Conservation (phyloP, 306 rosid genomes). For the Oxytropis ochrocephala region DNA sequence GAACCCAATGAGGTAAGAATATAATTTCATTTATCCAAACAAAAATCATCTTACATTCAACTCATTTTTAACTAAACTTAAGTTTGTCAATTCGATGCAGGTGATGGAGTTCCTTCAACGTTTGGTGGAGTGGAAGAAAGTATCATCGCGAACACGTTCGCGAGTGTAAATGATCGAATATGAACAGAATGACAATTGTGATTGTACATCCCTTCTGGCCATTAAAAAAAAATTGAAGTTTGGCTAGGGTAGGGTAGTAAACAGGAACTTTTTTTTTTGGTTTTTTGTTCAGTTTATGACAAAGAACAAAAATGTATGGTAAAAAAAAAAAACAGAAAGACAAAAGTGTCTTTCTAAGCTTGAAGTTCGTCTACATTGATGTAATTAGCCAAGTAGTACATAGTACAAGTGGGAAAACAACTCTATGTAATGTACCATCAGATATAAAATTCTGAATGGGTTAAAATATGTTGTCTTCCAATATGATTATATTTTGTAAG, state of each 20-base stretch:
- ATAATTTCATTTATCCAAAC: too few species aligned
- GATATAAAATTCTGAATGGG: slow-evolving; percentile 17
- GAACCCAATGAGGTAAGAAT: slow-evolving; percentile 88
- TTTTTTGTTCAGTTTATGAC: slow-evolving; percentile 23
- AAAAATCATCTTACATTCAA: too few species aligned
- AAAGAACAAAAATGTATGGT: slow-evolving; percentile 26
- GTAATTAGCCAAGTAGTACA: slow-evolving; percentile 30
- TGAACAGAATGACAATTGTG: background rate
- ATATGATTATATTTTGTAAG: slow-evolving; percentile 14
- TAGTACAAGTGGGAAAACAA: background rate
- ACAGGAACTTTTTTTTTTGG: slow-evolving; percentile 20
- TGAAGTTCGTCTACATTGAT: slow-evolving; percentile 24
- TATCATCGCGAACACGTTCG: slow-evolving; percentile 30
- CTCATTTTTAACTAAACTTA: too few species aligned
- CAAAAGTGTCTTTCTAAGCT: slow-evolving; percentile 39
- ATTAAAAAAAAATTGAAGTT: slow-evolving; percentile 5
- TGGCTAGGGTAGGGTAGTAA: slow-evolving; percentile 28
- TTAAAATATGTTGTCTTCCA: slow-evolving; percentile 4
- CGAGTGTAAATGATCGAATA: slow-evolving; percentile 44
- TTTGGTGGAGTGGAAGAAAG: slow-evolving; percentile 59
- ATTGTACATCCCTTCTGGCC: slow-evolving; percentile 31
- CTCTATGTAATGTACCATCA: slow-evolving; percentile 11
- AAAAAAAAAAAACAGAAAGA: slow-evolving; percentile 26
- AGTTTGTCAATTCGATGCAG: slow-evolving; percentile 45
- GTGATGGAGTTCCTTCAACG: slow-evolving; percentile 75